Conservation (phyloP, 2,329 filamentous ascomycete species). For the Neofusicoccum cordaticola region DNA sequence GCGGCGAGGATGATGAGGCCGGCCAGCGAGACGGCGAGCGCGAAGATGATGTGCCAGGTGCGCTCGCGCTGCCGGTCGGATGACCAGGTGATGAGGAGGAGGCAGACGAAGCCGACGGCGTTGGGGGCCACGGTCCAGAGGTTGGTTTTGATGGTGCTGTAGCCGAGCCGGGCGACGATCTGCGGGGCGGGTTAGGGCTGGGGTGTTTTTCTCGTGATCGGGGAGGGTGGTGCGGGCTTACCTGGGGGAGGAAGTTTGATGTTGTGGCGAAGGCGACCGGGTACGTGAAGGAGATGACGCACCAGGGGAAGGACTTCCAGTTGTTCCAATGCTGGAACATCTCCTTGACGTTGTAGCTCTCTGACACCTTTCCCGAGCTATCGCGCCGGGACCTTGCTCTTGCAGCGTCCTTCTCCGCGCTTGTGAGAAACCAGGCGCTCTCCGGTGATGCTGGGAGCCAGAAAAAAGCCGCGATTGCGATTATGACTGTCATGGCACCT, state of each 20-base stretch:
- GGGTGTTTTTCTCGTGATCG: not conserved
- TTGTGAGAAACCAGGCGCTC: slow-evolving; percentile 40
- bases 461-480: slow-evolving; percentile 31
- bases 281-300: slow-evolving; percentile 48
- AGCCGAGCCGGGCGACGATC: slow-evolving; percentile 12
- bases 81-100: not conserved
- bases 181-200: not conserved
- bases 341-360: slow-evolving; percentile 39
- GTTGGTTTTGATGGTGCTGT: slow-evolving; percentile 16
- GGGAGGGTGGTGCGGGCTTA: not conserved
- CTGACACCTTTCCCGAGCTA: slow-evolving; percentile 39
- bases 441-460: slow-evolving; percentile 33
- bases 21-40: not conserved
- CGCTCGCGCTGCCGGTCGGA: slow-evolving; percentile 16
- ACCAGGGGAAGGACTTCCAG: slow-evolving; percentile 45
- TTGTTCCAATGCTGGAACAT: slow-evolving; percentile 45
- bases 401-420: slow-evolving; percentile 40
- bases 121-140: slow-evolving; percentile 15
- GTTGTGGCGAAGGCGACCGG: slow-evolving; percentile 47
- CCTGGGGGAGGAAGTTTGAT: slow-evolving; percentile 48
- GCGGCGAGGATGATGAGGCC: slow-evolving; percentile 2
- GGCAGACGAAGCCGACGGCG: slow-evolving; percentile 6
- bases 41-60: slow-evolving; percentile 10
- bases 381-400: slow-evolving; percentile 46
- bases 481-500: slow-evolving; percentile 32